Conservation (phyloP, 2,329 filamentous ascomycete species). For the Fusarium anguioides region DNA sequence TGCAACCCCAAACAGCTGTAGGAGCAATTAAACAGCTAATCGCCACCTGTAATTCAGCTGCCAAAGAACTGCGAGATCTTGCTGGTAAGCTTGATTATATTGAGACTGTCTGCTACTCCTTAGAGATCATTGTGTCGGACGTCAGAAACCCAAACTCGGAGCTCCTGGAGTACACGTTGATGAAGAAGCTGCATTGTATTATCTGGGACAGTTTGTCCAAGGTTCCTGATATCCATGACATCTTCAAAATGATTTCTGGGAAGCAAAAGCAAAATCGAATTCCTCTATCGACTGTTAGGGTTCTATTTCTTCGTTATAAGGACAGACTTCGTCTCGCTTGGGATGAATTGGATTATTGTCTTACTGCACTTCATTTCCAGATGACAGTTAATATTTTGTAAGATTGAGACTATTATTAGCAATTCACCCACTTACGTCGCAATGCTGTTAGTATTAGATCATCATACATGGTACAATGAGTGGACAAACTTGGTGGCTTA, state of each 20-base stretch:
- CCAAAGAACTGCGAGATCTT: slow-evolving; percentile 11
- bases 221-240: neutral
- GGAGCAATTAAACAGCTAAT: slow-evolving; percentile 6
- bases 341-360: neutral
- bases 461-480: too few relatives aligned
- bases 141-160: neutral
- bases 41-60: slow-evolving; percentile 14
- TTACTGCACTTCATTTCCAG: slow-evolving; percentile 13
- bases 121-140: neutral
- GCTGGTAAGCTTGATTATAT: slow-evolving; percentile 16
- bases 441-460: slow-evolving; percentile 1
- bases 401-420: neutral
- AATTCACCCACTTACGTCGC: neutral
- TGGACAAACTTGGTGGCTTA: too few relatives aligned
- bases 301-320: slow-evolving; percentile 15
- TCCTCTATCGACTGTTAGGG: neutral
- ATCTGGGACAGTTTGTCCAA: neutral
- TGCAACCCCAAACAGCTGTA: slow-evolving; percentile 18
- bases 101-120: slow-evolving; percentile 7
- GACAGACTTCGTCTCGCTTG: neutral
- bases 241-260: neutral
- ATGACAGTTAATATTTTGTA: slow-evolving; percentile 20
- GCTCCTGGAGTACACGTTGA: neutral
- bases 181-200: neutral
- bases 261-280: neutral